A percentile compares a stretch with the other conserved stretches of the same genome.
Conservation (phyloP, 306 rosid species). For the barrel medic (Medicago truncatula) region DNA sequence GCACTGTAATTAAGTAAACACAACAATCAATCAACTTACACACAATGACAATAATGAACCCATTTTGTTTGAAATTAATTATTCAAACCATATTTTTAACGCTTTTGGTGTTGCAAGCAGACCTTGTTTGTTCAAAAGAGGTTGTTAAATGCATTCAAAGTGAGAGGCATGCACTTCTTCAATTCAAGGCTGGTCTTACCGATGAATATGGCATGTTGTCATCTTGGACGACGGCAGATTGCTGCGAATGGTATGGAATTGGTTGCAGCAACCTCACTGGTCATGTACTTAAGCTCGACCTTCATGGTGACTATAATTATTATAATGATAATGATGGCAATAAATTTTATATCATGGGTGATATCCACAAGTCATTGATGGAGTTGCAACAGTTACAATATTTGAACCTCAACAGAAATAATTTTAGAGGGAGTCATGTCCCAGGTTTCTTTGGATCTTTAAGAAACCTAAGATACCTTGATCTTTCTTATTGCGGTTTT, state of each 20-base stretch:
- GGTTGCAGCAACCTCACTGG: background rate
- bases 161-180: background rate
- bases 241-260: background rate
- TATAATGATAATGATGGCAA: no score
- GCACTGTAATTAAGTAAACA: no score
- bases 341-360: background rate
- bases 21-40: background rate
- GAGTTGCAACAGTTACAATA: no score
- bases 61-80: background rate
- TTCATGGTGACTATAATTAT: background rate
- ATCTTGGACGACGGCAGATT: background rate
- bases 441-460: background rate
- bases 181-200: background rate
- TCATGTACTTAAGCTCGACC: background rate
- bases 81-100: background rate
- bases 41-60: no score
- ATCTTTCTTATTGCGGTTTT: background rate
- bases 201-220: background rate
- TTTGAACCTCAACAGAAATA: no score
- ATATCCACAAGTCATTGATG: no score
- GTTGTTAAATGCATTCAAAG: background rate
- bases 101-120: background rate
- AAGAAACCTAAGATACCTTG: constrained; percentile 20
- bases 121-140: background rate
- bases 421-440: background rate